Percentiles rank a stretch among this genome's conserved stretches.
Evolutionary conservation across 768 basidiomycete genomes (phyloP).

Genomic region (Mycena amicta): DNA sequence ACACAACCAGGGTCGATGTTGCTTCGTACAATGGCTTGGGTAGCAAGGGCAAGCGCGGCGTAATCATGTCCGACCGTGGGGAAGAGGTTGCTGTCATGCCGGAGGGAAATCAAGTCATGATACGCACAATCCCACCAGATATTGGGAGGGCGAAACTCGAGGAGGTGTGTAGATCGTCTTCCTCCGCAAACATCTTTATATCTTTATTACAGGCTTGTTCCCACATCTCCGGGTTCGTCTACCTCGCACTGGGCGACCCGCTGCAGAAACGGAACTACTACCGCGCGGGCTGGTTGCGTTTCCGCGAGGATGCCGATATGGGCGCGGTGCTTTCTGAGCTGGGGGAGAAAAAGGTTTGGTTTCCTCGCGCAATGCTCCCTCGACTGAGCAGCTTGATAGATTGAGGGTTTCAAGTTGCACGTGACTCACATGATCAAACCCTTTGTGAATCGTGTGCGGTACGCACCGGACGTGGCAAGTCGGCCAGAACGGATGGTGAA

Average conservation of each 20-base stretch:
- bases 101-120: slow-evolving; percentile 91
- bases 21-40: too few species aligned
- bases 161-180: slow-evolving; percentile 57
- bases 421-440: slow-evolving; percentile 80
- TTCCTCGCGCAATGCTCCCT: slow-evolving; percentile 2
- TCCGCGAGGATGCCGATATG: slow-evolving; percentile 86
- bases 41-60: slow-evolving; percentile 57
- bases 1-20: slow-evolving; percentile 30
- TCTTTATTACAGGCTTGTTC: slow-evolving; percentile 64
- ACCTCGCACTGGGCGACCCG: slow-evolving; percentile 91
- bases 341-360: slow-evolving; percentile 79
- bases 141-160: slow-evolving; percentile 89
- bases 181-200: slow-evolving; percentile 9
- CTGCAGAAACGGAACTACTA: slow-evolving; percentile 92
- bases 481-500: slow-evolving; percentile 78
- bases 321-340: slow-evolving; percentile 66
- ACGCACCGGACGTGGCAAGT: slow-evolving; percentile 81
- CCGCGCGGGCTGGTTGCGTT: slow-evolving; percentile 92
- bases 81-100: slow-evolving; percentile 74
- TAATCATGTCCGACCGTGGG: slow-evolving; percentile 55
- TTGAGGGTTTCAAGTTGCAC: slow-evolving; percentile 93
- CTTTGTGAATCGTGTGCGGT: slow-evolving; percentile 76
- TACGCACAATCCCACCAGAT: slow-evolving; percentile 92
- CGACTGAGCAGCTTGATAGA: slow-evolving; percentile 46
- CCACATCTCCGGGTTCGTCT: slow-evolving; percentile 78